Evolutionary conservation across 495 filamentous ascomycete genomes (phyloP), one percentile per base, ranked within the genome.

Genomic region (Annulohypoxylon moriforme): DNA sequence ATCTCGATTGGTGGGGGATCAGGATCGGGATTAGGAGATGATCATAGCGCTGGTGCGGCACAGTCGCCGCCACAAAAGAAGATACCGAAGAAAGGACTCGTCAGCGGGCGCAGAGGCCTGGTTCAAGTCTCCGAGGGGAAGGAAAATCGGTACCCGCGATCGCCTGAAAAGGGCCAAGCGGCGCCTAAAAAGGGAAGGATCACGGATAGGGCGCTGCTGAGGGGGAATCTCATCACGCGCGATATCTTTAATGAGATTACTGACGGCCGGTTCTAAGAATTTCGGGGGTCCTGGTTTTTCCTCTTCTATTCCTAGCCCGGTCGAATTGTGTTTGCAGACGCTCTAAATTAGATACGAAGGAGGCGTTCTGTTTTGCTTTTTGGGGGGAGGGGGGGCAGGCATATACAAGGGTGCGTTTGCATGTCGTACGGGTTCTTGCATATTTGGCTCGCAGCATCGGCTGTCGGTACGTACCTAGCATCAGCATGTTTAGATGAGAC

Each of bases 231-330:
- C 22, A 80, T 86, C 10, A 70, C 83, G 67, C 71, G 81, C 68
- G 82, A 86, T 79, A 84, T 86, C 33, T 62, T 84, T 59, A 84
- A 86, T 64, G 84, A 86, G 59, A 77, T 84, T 74, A 79, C 76
- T 25, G 78, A 77, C 61, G 81, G 80, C 5, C 63, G 75, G 11
- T 81, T 75, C 53, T 78, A 56, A 60, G 33, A 11, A 9, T n/a
- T 24, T 1, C 14, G 34, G n/a, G 20, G 1, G 8, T 6, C 4
- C 5, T 14, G 4, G n/a, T n/a, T 36, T 11, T 27, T 50, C 7
- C 6, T 6, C 27, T 3, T 29, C 6, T 29, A 6, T 6, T 29
- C 27, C 27, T 29, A n/a, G 20, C 24, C 20, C 18, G 24, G 18
- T 14, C 14, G 18, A 36, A 11, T 11, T 36, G 9, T 9, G 18